Percentiles rank a stretch among this genome's conserved stretches.
Evolutionary conservation across 2,329 filamentous ascomycete species (phyloP).

Genomic region (Didymella sp.): DNA sequence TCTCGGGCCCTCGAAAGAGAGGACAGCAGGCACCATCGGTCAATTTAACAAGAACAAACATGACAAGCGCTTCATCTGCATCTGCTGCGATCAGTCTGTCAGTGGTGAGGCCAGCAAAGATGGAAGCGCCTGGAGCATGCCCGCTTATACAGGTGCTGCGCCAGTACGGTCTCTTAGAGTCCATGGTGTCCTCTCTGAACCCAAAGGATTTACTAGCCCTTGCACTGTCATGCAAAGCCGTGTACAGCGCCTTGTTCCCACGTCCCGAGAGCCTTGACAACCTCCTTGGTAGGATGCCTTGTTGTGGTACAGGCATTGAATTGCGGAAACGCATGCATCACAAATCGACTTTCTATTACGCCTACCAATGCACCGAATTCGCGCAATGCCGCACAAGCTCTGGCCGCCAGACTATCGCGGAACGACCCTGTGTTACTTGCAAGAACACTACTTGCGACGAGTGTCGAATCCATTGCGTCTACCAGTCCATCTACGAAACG

Average conservation of each 20-base stretch:
- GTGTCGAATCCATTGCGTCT: conserved; percentile 46
- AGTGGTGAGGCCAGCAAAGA: neutral
- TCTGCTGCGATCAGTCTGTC: neutral
- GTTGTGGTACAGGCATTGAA: conserved; percentile 36
- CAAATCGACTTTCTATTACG: conserved; percentile 35
- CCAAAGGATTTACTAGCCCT: conserved; percentile 40
- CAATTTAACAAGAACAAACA: neutral
- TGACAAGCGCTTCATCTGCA: neutral
- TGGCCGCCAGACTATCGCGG: conserved; percentile 19
- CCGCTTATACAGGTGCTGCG: conserved; percentile 28
- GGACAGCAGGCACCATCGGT: neutral
- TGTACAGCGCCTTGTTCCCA: conserved; percentile 34
- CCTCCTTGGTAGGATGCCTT: conserved; percentile 36
- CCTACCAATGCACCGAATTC: conserved; percentile 32
- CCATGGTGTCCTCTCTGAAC: conserved; percentile 32
- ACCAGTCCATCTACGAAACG: conserved; percentile 39
- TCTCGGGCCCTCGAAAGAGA: conserved; percentile 20
- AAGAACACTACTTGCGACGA: conserved; percentile 45
- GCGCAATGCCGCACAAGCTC: conserved; percentile 31
- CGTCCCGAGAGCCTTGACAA: conserved; percentile 34
- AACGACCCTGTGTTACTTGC: conserved; percentile 37
- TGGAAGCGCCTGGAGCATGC: conserved; percentile 13
- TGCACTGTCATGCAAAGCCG: conserved; percentile 37
- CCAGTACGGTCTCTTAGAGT: conserved; percentile 41
- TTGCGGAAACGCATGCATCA: conserved; percentile 33